Evolutionary conservation across 441 rosid genomes (phyloP).

Genomic region (Rhodomyrtus psidioides): DNA sequence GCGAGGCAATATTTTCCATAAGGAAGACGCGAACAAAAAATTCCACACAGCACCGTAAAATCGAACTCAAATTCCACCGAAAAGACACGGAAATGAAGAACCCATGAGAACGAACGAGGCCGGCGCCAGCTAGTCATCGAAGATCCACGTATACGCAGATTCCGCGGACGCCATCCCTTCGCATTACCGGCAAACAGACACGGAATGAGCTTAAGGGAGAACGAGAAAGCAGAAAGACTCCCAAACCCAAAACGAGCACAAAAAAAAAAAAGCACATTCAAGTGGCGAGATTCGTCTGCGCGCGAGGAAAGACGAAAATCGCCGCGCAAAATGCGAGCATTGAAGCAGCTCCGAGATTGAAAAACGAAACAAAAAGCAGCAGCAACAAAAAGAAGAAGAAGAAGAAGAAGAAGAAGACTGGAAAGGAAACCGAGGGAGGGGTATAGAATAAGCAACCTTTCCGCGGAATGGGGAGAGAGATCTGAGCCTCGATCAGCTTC

Average conservation of each 20-base stretch:
- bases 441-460: not conserved
- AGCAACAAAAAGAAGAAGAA: not conserved
- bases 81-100: not conserved
- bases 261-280: not conserved
- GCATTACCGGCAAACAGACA: not conserved
- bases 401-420: not conserved
- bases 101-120: not conserved
- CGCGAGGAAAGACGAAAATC: not conserved
- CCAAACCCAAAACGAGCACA: not conserved
- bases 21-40: not conserved
- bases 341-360: not conserved
- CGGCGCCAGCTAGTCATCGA: not conserved
- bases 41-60: not conserved
- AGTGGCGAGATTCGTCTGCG: not conserved
- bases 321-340: not conserved
- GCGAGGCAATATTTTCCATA: not conserved
- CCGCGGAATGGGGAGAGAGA: not conserved
- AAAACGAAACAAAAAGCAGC: not conserved
- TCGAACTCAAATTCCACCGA: not conserved
- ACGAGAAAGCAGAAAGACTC: not conserved
- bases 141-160: not conserved
- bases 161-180: not conserved
- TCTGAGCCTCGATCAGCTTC: not conserved
- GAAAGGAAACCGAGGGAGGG: not conserved
- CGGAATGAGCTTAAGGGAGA: not conserved